phyloP scores from a whole-genome alignment of 352 stramenopile genomes.

The Thalassiosira hispida region DNA sequence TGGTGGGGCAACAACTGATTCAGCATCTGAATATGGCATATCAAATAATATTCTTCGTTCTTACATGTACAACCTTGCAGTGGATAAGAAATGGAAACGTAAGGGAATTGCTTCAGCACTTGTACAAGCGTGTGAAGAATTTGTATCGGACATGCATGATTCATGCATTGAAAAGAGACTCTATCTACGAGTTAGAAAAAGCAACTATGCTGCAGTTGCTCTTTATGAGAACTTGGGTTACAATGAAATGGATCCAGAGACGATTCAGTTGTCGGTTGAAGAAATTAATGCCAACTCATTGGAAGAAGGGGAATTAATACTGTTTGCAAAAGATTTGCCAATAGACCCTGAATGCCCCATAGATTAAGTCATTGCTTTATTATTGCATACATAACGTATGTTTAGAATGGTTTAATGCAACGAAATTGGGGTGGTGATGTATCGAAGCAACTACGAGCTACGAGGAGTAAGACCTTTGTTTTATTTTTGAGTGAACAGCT shows the following conservation, averaged over 20 bases:
- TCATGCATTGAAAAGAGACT: slow-evolving; percentile 31
- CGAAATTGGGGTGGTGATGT: too few species aligned
- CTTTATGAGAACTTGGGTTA: slow-evolving; percentile 67
- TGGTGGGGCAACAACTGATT: slow-evolving; percentile 4
- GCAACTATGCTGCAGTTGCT: slow-evolving; percentile 47
- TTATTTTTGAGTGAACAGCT: too few species aligned
- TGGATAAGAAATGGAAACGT: slow-evolving; percentile 62
- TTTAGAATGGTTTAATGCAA: too few species aligned
- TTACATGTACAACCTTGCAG: slow-evolving; percentile 84
- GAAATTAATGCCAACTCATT: slow-evolving; percentile 46
- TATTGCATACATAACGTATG: too few species aligned
- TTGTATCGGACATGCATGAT: slow-evolving; percentile 49
- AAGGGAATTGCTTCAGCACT: slow-evolving; percentile 68
- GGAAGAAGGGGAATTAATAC: slow-evolving; percentile 40
- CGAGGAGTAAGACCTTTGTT: too few species aligned
- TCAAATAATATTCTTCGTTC: slow-evolving; percentile 45
- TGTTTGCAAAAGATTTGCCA: slow-evolving; percentile 42
- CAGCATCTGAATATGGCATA: neutral
- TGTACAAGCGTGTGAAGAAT: slow-evolving; percentile 62
- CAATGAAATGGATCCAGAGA: slow-evolving; percentile 30
- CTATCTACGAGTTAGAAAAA: slow-evolving; percentile 52
- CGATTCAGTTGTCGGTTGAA: slow-evolving; percentile 16
- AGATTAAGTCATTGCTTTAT: neutral
- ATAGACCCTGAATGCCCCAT: slow-evolving; percentile 16
- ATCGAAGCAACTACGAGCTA: too few species aligned